phyloP scores from a whole-genome alignment of 805 yeast genomes.

The Saccharomycopsis sp. region DNA sequence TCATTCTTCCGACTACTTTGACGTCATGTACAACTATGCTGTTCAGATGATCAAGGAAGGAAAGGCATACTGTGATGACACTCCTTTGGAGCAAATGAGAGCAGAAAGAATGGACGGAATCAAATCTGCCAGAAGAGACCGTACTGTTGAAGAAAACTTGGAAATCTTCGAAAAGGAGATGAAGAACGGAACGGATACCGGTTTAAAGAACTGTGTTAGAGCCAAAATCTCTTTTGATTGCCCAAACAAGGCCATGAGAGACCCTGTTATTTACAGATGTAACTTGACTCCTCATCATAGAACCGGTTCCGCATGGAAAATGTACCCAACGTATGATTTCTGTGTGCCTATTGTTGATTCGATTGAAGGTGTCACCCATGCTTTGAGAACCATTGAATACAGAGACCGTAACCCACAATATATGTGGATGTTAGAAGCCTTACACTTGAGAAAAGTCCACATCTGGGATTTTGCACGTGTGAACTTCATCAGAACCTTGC shows the following conservation, averaged over 20 bases:
- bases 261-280: conserved; percentile 96
- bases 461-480: conserved; percentile 98
- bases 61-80: conserved; percentile 95
- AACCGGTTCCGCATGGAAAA: conserved; percentile 89
- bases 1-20: conserved; percentile 90
- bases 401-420: conserved; percentile 98
- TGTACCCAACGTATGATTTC: conserved; percentile 98
- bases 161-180: conserved; percentile 81
- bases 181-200: conserved; percentile 91
- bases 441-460: conserved; percentile 83
- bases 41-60: conserved; percentile 88
- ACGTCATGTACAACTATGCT: conserved; percentile 82
- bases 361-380: conserved; percentile 95
- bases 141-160: conserved; percentile 88
- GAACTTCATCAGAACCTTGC: conserved; percentile 90
- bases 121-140: conserved; percentile 85
- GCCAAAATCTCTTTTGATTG: conserved; percentile 94
- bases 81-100: conserved; percentile 92
- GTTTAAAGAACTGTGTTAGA: conserved; percentile 86
- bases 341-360: conserved; percentile 97
- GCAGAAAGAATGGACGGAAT: conserved; percentile 98
- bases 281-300: conserved; percentile 97
- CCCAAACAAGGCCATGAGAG: conserved; percentile 91
- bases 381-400: conserved; percentile 96
- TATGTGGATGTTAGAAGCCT: conserved; percentile 86